These are phyloP conservation scores for Zanthoxylum bungeanum DNA, from an alignment of 345 rosid species.

Conservation along the genomic window DNA sequence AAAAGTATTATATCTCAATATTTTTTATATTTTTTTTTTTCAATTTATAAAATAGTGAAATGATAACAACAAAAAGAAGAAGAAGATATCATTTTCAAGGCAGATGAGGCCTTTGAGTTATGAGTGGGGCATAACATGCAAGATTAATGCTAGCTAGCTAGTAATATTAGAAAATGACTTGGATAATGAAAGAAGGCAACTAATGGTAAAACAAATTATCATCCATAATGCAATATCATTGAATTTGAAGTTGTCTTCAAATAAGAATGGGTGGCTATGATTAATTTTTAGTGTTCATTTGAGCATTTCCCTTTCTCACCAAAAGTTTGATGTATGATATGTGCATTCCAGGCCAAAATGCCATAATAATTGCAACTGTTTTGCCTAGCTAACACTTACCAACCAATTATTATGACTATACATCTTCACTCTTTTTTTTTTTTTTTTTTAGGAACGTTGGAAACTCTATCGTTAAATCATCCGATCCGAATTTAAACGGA, in stretches of 20 bases:
- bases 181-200: neutral
- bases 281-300: neutral
- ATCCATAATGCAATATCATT: too few relatives aligned
- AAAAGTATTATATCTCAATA: too few relatives aligned
- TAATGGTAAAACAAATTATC: neutral
- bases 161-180: neutral
- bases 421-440: too few relatives aligned
- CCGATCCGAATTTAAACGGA: too few relatives aligned
- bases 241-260: neutral
- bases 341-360: neutral
- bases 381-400: neutral
- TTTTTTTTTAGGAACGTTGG: too few relatives aligned
- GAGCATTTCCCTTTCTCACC: neutral
- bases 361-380: neutral
- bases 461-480: too few relatives aligned
- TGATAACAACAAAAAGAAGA: too few relatives aligned
- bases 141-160: neutral
- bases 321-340: constrained; percentile 1
- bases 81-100: constrained; percentile 2
- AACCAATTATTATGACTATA: too few relatives aligned
- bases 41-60: too few relatives aligned
- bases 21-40: too few relatives aligned
- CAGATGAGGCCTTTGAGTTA: neutral
- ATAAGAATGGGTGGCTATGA: neutral
- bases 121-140: neutral